Evolutionary conservation across 2,329 filamentous ascomycete species (phyloP).

Genomic region (Cryphonectria japonica): DNA sequence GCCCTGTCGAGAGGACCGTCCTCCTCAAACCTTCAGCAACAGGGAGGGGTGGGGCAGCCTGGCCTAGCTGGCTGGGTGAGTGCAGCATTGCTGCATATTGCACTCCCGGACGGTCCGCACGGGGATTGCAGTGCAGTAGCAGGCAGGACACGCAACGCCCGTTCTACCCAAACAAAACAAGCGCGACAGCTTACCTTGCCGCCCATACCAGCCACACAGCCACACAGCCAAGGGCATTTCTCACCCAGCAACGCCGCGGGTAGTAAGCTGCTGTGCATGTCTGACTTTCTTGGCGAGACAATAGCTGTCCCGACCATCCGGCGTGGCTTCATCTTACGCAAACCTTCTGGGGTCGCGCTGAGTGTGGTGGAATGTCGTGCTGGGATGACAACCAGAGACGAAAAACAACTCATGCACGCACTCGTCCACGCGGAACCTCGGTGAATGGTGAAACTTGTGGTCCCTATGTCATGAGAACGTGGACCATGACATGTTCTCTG

Average conservation of each 20-base stretch:
- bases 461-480: slow-evolving; percentile 9
- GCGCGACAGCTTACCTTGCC: background rate
- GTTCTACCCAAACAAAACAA: background rate
- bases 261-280: background rate
- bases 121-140: background rate
- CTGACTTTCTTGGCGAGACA: background rate
- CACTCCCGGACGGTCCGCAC: background rate
- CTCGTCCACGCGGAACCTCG: slow-evolving; percentile 17
- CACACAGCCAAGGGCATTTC: background rate
- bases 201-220: background rate
- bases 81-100: slow-evolving; percentile 2
- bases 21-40: background rate
- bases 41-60: background rate
- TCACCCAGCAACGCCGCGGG: background rate
- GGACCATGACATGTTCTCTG: slow-evolving; percentile 13
- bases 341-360: background rate
- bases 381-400: background rate
- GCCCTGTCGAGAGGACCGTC: background rate
- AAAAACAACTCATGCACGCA: background rate
- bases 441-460: slow-evolving; percentile 26
- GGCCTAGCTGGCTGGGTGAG: too few species aligned
- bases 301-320: background rate
- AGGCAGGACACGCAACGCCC: background rate
- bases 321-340: background rate
- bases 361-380: background rate